Percentiles rank a stretch among this genome's conserved stretches.
These are phyloP conservation scores for Aeminium ludgeri DNA, from an alignment of 495 filamentous ascomycete species.

Conservation along the genomic window DNA sequence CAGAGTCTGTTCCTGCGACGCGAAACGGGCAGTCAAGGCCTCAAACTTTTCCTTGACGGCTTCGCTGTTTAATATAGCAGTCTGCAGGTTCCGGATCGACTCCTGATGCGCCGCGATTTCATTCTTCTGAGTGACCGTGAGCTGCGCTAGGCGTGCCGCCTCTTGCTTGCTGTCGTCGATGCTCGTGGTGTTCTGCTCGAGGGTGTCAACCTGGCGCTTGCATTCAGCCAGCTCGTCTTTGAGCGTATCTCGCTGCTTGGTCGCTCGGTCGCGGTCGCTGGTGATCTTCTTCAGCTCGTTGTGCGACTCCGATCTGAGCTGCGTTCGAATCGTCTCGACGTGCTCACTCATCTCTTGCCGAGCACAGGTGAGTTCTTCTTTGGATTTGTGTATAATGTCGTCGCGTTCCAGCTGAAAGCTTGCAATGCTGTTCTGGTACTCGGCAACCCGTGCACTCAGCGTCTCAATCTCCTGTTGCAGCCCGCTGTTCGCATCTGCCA, in stretches of 20 bases:
- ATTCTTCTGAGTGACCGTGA: background rate
- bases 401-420: background rate
- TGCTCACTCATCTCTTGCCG: constrained; percentile 2
- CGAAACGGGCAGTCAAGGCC: background rate
- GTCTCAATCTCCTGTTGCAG: constrained; percentile 1
- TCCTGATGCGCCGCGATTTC: background rate
- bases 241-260: background rate
- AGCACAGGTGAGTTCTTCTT: constrained; percentile 3
- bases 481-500: too few species aligned
- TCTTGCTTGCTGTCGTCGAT: background rate
- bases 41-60: background rate
- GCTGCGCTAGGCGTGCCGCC: background rate
- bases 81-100: background rate
- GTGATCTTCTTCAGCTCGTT: background rate
- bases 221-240: background rate
- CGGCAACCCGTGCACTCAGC: background rate
- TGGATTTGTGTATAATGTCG: background rate
- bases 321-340: constrained; percentile 1
- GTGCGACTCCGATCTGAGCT: background rate
- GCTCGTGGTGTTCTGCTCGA: background rate
- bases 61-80: background rate
- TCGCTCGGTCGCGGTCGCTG: background rate
- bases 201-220: background rate
- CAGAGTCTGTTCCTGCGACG: constrained; percentile 2
- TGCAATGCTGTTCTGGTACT: constrained; percentile 3